Conservation (phyloP, 164 flowering plant species). For the Nymphaea colorata region DNA sequence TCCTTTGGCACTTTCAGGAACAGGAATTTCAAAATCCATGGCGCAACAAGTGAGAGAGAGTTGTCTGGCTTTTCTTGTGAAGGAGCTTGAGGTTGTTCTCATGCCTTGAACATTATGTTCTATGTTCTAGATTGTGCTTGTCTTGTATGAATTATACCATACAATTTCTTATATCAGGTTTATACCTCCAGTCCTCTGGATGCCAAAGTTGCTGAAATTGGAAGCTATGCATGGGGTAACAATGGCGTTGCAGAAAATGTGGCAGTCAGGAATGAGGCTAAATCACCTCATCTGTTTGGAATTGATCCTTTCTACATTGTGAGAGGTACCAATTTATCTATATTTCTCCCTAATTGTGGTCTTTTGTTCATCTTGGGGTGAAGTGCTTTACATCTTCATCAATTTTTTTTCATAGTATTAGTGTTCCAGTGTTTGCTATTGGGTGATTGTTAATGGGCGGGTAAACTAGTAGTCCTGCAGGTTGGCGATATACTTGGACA, state of each 20-base stretch:
- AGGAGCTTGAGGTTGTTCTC: conserved; percentile 35
- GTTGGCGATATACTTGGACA: no score
- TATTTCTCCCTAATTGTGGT: no score
- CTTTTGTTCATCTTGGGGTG: neutral
- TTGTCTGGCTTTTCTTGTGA: conserved; percentile 49
- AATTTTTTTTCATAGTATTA: no score
- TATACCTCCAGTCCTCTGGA: conserved; percentile 4
- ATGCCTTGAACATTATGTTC: neutral
- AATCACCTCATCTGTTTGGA: conserved; percentile 48
- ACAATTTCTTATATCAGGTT: conserved; percentile 13
- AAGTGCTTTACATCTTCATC: no score
- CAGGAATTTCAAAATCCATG: conserved; percentile 44
- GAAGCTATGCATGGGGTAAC: conserved; percentile 70
- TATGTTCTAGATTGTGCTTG: no score
- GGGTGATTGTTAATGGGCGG: no score
- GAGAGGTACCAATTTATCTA: conserved; percentile 32
- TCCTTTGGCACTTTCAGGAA: conserved; percentile 24
- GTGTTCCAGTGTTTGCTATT: no score
- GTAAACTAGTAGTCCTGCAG: no score
- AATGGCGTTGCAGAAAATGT: conserved; percentile 8
- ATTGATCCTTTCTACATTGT: conserved; percentile 66
- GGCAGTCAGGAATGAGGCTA: conserved; percentile 10
- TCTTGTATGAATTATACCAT: no score
- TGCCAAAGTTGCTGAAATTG: conserved; percentile 25
- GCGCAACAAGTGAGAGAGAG: conserved; percentile 34